Base-by-base conservation (phyloP, 805 yeast species). In the Metschnikowia cubensis region DNA sequence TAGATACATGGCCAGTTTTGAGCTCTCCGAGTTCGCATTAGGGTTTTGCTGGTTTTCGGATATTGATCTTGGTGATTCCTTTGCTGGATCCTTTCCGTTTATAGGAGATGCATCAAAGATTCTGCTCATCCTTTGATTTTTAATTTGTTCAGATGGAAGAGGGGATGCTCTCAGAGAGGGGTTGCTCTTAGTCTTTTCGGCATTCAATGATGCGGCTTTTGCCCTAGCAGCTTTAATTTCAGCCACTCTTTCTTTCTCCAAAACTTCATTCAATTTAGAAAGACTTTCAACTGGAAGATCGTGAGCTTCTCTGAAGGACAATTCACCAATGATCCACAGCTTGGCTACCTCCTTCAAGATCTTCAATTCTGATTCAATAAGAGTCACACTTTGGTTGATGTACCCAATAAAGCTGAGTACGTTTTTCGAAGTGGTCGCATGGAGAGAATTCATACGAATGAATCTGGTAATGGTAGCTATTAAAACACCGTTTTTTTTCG, bases 401-500 rank as follows among this genome's bases (percentile, higher is more conserved):
- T 75, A 74, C 49, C 74, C 76, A 21, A 65, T 64, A 22, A 76
- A 65, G 46, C 75, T 81, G 15, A 61, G 47, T 1, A 75, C 55
- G 42, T 59, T 68, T 37, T 74, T 75, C 2, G 71, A 55, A 37
- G 67, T 66, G 7, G 68, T 66, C 17, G 65, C 68, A 49, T 61
- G 66, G 17, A 54, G 50, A 5, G 77, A 62, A 42, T 72, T 71
- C 53, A 70, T 70, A 45, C 81, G 62, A 2, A 80, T 64, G 41
- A 77, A 69, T 48, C 76, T 69, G 0, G 80, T 69, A 21, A 80
- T 68, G 7, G 71, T 69, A 3, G 83, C 79, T 45, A 79, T 65
- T 22, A 81, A 59, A 10, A 76, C 66, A 25, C 77, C 79, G 55
- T 78, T 80, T 51, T 76, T 79, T 51, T 70, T 79, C 14, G 76